Percentiles rank a stretch among this genome's conserved stretches.
These are phyloP conservation scores for Pontederia paniculata DNA, from an alignment of 176 grass and related monocot species.

Conservation along the genomic window DNA sequence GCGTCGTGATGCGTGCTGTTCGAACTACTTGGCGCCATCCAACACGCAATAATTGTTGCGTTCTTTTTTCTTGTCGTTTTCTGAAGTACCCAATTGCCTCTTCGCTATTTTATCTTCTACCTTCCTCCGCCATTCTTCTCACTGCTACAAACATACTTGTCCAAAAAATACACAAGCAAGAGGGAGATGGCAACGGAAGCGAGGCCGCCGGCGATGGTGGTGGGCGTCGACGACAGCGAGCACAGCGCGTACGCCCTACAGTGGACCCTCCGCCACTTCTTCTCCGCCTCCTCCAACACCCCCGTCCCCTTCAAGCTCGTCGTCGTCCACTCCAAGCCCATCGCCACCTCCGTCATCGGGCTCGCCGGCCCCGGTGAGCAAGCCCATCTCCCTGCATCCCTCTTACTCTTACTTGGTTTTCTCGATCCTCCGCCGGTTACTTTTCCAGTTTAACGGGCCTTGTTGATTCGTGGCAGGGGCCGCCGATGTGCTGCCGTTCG, in stretches of 20 bases:
- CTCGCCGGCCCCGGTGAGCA: conserved; percentile 44
- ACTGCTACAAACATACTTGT: no score
- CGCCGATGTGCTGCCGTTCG: conserved; percentile 24
- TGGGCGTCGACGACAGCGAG: conserved; percentile 83
- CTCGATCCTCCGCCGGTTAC: background rate
- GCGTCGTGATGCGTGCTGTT: no score
- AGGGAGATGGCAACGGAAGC: background rate
- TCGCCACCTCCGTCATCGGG: conserved; percentile 41
- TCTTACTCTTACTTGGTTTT: background rate
- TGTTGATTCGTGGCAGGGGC: conserved; percentile 21
- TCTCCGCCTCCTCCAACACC: conserved; percentile 20
- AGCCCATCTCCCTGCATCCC: background rate
- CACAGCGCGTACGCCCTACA: conserved; percentile 80
- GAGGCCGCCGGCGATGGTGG: conserved; percentile 61
- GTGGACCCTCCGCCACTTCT: conserved; percentile 86
- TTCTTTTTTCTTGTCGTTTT: no score
- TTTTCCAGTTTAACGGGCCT: no score
- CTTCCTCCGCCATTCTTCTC: background rate
- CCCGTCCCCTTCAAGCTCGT: conserved; percentile 41
- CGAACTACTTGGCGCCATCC: no score
- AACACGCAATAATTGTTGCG: no score
- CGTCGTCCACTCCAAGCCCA: conserved; percentile 62
- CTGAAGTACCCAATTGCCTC: no score
- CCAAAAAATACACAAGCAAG: no score
- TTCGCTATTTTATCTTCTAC: no score